phyloP scores from a whole-genome alignment of 192 early-diverging fungal species.

The Coemansia sp. region DNA sequence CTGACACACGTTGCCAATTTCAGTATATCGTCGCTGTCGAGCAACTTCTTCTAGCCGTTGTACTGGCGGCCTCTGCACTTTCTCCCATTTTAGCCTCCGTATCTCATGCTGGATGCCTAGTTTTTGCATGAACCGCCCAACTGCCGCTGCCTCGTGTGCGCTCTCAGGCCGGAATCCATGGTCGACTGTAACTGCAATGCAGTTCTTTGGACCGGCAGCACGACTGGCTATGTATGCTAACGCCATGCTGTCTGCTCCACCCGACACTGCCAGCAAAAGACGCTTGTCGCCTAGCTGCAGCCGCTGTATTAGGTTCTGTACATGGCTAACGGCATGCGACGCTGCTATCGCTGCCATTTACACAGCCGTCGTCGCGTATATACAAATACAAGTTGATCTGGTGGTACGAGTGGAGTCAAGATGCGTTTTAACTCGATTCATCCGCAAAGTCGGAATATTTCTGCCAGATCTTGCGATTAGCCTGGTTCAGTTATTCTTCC shows the following conservation, averaged over 20 bases:
- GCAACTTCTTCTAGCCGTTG: conserved; percentile 45
- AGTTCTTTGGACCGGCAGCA: conserved; percentile 22
- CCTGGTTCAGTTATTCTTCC: too few species aligned
- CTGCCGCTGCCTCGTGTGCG: conserved; percentile 31
- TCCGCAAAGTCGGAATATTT: too few species aligned
- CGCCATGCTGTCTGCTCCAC: conserved; percentile 56
- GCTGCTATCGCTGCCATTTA: not conserved
- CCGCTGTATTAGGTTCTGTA: conserved; percentile 19
- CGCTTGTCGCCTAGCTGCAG: conserved; percentile 23
- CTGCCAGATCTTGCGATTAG: too few species aligned
- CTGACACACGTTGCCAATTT: conserved; percentile 16
- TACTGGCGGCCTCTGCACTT: conserved; percentile 7
- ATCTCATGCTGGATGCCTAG: conserved; percentile 42
- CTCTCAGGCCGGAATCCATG: conserved; percentile 49
- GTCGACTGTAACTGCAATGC: conserved; percentile 47
- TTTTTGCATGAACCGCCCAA: conserved; percentile 22
- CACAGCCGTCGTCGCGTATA: not conserved
- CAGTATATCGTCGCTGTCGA: conserved; percentile 33
- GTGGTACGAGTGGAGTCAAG: too few species aligned
- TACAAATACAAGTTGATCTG: not conserved
- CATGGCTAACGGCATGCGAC: conserved; percentile 15
- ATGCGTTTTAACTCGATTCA: too few species aligned
- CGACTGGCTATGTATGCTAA: conserved; percentile 42
- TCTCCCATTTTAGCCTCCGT: conserved; percentile 20
- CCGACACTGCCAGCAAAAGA: conserved; percentile 52